Evolutionary conservation across 2,329 filamentous ascomycete species (phyloP), one percentile per base, ranked within the genome.

Genomic region (Trichophyton mentagrophytes): DNA sequence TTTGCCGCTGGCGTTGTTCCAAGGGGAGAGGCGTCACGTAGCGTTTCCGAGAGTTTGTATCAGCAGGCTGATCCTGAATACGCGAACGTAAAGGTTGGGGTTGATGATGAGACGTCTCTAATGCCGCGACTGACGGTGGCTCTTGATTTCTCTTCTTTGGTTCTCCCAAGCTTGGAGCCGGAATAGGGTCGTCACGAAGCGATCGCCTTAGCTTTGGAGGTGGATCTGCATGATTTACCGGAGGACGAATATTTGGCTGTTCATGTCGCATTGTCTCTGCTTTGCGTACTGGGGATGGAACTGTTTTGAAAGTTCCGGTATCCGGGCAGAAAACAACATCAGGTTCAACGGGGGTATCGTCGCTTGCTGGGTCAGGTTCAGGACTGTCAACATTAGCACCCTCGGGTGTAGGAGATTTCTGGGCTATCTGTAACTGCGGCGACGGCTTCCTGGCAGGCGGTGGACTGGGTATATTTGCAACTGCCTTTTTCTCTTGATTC

Each of bases 301-400:
- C 68, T 6, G 71, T 69, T 36, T 69, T 70, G 60, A 77, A 77
- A 3, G 75, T 77, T n/a, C 75, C 75, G 1, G 73, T 77, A 58
- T 68, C 69, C 3, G 75, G 74, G 6, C 73, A 77, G 61, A 76
- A 77, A 0, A 71, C 70, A 25, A 77, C 70, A n/a, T 71, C 59
- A 9, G 70, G 69, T 58, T 77, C 73, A n/a, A 70, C 67, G 4
- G 64, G 63, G 3, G 57, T 56, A 49, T 57, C 47, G 11, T 61
- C 57, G 27, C 5, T 17, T 20, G 9, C 51, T 1, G 49, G 15
- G n/a, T 20, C n/a, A 25, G 60, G 58, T 11, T 56, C 49, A 5
- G 25, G 27, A 8, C 25, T 22, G 42, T 49, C 59, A 2, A 17
- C 15, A 5, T 22, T 5, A 42, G 20, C n/a, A 40, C 20, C 42